A percentile compares a stretch with the other conserved stretches of the same genome.
Evolutionary conservation across 768 basidiomycete genomes (phyloP).

Genomic region (Neoboletus magnificus): DNA sequence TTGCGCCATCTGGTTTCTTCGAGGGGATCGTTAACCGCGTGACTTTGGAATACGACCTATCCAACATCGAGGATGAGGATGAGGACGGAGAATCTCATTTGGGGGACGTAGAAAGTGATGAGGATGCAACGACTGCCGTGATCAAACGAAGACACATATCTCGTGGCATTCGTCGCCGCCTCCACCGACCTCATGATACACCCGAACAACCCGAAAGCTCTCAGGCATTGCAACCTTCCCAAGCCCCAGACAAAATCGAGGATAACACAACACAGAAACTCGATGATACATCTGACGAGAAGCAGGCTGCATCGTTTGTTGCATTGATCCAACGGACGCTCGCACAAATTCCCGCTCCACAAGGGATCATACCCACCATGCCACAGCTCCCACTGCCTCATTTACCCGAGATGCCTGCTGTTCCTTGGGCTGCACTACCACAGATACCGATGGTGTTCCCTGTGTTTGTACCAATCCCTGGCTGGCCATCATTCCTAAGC

Average conservation of each 20-base stretch:
- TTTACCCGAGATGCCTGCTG: constrained; percentile 64
- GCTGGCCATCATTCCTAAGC: constrained; percentile 62
- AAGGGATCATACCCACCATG: constrained; percentile 56
- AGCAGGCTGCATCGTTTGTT: constrained; percentile 49
- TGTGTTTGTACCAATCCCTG: constrained; percentile 65
- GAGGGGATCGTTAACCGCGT: constrained; percentile 29
- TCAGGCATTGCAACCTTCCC: not conserved
- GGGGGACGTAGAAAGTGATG: constrained; percentile 70
- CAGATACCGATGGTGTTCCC: constrained; percentile 80
- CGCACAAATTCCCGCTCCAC: constrained; percentile 53
- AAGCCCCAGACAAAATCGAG: constrained; percentile 3
- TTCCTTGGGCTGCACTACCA: constrained; percentile 59
- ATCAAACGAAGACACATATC: constrained; percentile 30
- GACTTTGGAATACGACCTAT: constrained; percentile 23
- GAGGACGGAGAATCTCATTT: constrained; percentile 59
- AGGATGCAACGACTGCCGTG: constrained; percentile 38
- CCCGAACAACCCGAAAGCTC: constrained; percentile 11
- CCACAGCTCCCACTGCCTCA: constrained; percentile 48
- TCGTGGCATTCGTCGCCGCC: constrained; percentile 35
- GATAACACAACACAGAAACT: constrained; percentile 23
- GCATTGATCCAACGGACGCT: constrained; percentile 76
- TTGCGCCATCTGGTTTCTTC: constrained; percentile 47
- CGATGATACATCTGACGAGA: constrained; percentile 29
- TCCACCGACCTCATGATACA: constrained; percentile 12
- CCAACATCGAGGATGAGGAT: constrained; percentile 35